phyloP scores from a whole-genome alignment of 2,329 filamentous ascomycete species.

The Cercospora canescens region DNA sequence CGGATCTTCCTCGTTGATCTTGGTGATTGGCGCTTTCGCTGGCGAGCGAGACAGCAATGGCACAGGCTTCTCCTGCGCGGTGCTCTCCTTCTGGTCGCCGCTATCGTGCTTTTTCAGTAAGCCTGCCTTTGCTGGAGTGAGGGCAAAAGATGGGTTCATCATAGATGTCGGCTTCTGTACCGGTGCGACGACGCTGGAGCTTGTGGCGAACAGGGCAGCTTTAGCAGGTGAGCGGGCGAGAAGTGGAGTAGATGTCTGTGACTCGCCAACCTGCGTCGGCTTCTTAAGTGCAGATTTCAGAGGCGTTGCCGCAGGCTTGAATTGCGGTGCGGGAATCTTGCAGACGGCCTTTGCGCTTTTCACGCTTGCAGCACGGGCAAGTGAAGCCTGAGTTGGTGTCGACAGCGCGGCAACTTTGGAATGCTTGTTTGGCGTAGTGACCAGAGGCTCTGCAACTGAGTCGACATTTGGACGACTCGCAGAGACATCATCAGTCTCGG shows the following conservation, averaged over 20 bases:
- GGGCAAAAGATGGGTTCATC: conserved; percentile 29
- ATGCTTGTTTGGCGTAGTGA: conserved; percentile 43
- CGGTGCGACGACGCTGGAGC: not conserved
- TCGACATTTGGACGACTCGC: conserved; percentile 60
- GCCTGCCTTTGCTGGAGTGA: conserved; percentile 29
- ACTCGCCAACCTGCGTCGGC: conserved; percentile 5
- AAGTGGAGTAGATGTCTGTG: conserved; percentile 24
- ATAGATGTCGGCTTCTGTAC: conserved; percentile 19
- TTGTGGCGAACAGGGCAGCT: conserved; percentile 22
- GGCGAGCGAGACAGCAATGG: conserved; percentile 33
- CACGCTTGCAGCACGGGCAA: conserved; percentile 61
- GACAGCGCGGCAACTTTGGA: conserved; percentile 55
- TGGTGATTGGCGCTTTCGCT: conserved; percentile 28
- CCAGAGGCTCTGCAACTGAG: conserved; percentile 40
- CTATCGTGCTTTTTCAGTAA: conserved; percentile 8
- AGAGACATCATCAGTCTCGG: conserved; percentile 68
- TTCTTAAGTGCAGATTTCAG: conserved; percentile 11
- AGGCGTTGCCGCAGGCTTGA: conserved; percentile 27
- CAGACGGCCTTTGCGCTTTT: conserved; percentile 42
- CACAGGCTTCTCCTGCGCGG: conserved; percentile 18
- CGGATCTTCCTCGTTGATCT: conserved; percentile 21
- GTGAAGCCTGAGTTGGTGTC: conserved; percentile 77
- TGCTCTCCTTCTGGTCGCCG: not conserved
- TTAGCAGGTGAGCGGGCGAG: conserved; percentile 34
- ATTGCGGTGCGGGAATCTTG: conserved; percentile 33